Base-by-base conservation (phyloP, 2,329 filamentous ascomycete genomes). In the Epichloe sp. region DNA sequence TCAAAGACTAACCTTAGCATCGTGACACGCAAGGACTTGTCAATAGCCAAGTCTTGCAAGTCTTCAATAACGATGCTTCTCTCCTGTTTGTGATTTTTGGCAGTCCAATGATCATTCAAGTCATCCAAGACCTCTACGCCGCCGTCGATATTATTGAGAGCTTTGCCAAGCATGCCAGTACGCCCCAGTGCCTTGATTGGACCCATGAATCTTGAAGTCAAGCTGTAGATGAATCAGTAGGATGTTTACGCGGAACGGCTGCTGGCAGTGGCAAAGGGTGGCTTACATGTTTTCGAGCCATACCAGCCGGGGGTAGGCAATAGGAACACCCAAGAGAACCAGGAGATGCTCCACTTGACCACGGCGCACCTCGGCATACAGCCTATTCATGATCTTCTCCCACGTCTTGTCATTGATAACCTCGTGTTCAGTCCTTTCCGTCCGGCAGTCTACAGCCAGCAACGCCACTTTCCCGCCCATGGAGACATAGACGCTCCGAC, bases 21-120 rank as follows among this genome's bases (percentile, higher is more conserved):
- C 0, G 91, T 97, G 48, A 98, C 76, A 43, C 93, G 85, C 48
- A 96, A 79, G 14, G 88, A 95, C 65, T 95, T 95, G 64, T 93
- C 88, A 21, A 88, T 88, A 8, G 94, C 90, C 53, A 98, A 75
- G 60, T 95, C 88, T 67, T 98, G 94, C 26, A 98, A 72, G 60
- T 96, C 89, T 63, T 93, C 86, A 41, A 98, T 80, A 55, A 97
- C 76, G 66, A 87, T 85, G 55, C 83, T 87, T 48, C 93, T 82
- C 68, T 98, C 93, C 26, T 81, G 76, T 65, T 97, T 98, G 71
- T 97, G 90, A 62, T 89, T 87, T 63, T 88, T 95, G 38, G 91
- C 88, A 1, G 91, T 96, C 93, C 93, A 98, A 64, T 98, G 91
- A 65, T 97, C 93, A 63, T 96, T 91, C 10, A 95, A 71, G 60